Percentiles rank a stretch among this genome's conserved stretches.
These are phyloP conservation scores for Ceratocystis diversiconidia DNA, from an alignment of 2,329 filamentous ascomycete genomes.

Conservation along the genomic window DNA sequence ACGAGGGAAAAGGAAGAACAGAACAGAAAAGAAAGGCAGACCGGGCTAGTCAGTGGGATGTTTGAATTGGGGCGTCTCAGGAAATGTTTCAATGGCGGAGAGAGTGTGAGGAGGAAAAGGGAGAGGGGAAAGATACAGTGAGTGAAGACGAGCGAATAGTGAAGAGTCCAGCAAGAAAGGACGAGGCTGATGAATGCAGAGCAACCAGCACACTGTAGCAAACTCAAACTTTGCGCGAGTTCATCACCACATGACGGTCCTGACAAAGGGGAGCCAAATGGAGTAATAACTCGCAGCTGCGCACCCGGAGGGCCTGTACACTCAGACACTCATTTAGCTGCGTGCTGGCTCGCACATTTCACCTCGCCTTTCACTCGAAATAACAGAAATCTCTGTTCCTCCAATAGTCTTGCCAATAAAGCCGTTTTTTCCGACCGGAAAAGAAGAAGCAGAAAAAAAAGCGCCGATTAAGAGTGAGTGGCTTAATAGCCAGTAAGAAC, in stretches of 20 bases:
- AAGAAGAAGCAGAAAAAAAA: neutral
- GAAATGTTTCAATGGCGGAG: neutral
- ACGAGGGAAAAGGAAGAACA: no score
- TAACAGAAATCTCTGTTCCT: neutral
- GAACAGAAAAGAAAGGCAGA: neutral
- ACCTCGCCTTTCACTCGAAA: neutral
- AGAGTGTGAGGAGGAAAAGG: neutral
- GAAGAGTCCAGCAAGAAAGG: neutral
- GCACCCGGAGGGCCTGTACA: no score
- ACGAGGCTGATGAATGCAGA: neutral
- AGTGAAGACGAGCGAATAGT: neutral
- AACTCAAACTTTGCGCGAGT: no score
- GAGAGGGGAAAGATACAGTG: neutral
- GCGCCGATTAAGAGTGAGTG: neutral
- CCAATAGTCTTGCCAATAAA: neutral
- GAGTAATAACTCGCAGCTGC: no score
- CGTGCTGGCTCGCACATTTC: no score
- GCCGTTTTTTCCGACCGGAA: neutral
- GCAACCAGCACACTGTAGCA: no score
- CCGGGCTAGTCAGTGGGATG: neutral
- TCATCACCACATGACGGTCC: no score
- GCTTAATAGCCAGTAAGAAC: neutral
- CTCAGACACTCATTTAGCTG: no score
- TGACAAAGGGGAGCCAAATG: no score
- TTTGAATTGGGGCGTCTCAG: neutral